Conservation (phyloP, 164 flowering plant genomes). For the Chimonanthus praecox region DNA sequence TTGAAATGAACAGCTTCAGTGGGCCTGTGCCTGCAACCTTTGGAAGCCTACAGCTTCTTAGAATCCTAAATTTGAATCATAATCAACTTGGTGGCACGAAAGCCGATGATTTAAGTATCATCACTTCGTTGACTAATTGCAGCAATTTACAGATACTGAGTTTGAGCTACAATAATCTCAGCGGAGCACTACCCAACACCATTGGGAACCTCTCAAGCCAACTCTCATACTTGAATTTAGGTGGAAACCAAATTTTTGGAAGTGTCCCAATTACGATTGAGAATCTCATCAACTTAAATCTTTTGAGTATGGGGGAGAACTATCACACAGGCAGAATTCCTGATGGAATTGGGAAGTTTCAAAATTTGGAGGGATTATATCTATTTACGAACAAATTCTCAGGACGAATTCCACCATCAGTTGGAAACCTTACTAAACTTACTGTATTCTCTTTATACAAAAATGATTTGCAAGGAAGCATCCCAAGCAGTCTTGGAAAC, state of each 20-base stretch:
- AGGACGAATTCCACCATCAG: background rate
- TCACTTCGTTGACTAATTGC: constrained; percentile 6
- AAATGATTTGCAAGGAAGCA: background rate
- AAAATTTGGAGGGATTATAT: too few species aligned
- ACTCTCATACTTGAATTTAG: background rate
- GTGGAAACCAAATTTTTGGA: background rate
- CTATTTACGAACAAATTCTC: background rate
- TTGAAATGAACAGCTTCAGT: constrained; percentile 2
- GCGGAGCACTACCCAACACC: too few species aligned
- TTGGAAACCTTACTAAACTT: background rate
- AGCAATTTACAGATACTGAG: background rate
- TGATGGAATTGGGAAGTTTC: constrained; percentile 1
- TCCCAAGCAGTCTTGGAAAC: background rate
- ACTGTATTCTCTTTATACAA: background rate
- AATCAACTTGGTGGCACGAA: background rate
- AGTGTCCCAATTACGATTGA: background rate
- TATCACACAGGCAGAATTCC: constrained; percentile 1
- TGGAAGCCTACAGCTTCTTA: background rate
- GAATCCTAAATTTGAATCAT: too few species aligned
- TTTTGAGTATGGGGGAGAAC: background rate
- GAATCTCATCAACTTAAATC: too few species aligned
- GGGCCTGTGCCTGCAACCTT: constrained; percentile 9
- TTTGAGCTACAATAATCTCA: background rate
- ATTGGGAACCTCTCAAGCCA: too few species aligned
- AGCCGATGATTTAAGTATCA: background rate